A percentile compares a stretch with the other conserved stretches of the same genome.
Conservation (phyloP, 495 filamentous ascomycete species). For the Articulospora tetracladia region DNA sequence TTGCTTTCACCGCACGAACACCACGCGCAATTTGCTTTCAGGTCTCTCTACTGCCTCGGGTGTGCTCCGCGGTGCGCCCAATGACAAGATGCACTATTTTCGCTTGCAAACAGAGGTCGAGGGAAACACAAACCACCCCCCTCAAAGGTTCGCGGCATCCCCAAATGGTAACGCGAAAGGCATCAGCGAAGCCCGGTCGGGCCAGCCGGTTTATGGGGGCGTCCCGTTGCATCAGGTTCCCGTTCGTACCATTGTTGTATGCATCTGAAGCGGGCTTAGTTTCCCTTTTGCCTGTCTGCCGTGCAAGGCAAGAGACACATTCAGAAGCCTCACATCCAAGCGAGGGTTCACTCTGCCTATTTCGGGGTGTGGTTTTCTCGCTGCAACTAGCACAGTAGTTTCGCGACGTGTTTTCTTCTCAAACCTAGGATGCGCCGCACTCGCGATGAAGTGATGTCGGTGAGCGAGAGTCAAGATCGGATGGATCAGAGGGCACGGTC, state of each 20-base stretch:
- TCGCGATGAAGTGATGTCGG: not conserved
- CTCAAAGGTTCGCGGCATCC: not conserved
- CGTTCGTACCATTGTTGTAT: not conserved
- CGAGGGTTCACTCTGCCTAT: not conserved
- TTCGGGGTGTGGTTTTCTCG: no score
- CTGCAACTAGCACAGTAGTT: no score
- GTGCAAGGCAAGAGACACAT: not conserved
- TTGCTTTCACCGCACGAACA: not conserved
- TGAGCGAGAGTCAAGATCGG: not conserved
- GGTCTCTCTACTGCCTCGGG: not conserved
- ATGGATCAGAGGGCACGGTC: not conserved
- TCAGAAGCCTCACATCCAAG: not conserved
- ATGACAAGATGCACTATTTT: not conserved
- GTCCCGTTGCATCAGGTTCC: not conserved
- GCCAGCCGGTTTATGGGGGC: not conserved
- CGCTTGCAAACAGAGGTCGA: no score
- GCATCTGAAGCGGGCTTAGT: not conserved
- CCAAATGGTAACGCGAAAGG: not conserved
- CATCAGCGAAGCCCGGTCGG: not conserved
- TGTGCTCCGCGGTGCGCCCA: not conserved
- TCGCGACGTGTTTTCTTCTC: not conserved
- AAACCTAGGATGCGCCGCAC: not conserved
- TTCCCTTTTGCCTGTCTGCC: not conserved
- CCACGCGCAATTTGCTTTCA: not conserved
- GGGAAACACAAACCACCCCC: no score